Base-by-base conservation (phyloP, 2,329 filamentous ascomycete species). In the Hypoxylon sp. region DNA sequence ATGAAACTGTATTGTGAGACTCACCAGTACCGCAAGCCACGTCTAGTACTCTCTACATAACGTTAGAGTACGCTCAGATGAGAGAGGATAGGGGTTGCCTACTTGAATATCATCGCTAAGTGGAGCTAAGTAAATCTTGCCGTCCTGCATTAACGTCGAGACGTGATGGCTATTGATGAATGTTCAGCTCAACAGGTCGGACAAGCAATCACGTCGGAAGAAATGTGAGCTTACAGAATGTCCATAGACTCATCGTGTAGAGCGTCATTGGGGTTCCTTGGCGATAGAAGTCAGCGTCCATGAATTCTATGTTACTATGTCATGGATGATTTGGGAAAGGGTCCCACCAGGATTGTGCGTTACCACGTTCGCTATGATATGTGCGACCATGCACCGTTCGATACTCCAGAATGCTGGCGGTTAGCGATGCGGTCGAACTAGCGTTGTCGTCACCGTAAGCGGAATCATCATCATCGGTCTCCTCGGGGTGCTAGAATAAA, bases 231-330 rank as follows among this genome's bases (percentile, higher is more conserved):
- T 68, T 60, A 78, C 76, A 76, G 68, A 17, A 77, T 74, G 55
- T 78, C 76, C 74, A 77, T 74, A 1, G 74, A 72, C 48, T 77
- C 75, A 31, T 76, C 72, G 37, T 77, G 75, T 61, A 74, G 70
- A n/a, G 74, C 69, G 66, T 78, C 77, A 35, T 78, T 78, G 2
- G 77, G 77, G 17, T 74, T 75, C 77, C 77, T 78, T 46, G 7
- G n/a, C 33, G 22, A 6, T 20, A 13, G 37, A 20, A 33, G 48
- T 72, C 30, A 73, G 65, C 35, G 44, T 31, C 20, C 2, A 20
- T 11, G 14, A 40, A 3, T 46, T 44, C 40, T n/a, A 61, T 22
- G 22, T 50, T 8, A 27, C 20, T 20, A 10, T 40, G 30, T n/a
- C n/a, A 49, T 44, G 64, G 44, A 3, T 69, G 25, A 2, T 40